Percentiles rank a stretch among this genome's conserved stretches.
phyloP scores from a whole-genome alignment of 306 rosid species.

The Vachellia collinsii region DNA sequence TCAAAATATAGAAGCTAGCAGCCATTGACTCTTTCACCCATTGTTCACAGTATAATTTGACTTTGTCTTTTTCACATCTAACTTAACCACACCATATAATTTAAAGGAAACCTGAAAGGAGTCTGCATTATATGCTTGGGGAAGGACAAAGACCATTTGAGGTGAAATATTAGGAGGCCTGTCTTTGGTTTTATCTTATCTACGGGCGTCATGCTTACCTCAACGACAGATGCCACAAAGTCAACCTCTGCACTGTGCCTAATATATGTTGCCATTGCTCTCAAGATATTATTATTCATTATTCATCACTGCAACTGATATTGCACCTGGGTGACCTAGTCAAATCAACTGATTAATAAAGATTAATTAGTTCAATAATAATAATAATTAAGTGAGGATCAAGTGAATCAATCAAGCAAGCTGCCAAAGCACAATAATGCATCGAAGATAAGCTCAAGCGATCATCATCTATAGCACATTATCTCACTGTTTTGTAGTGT shows the following conservation, averaged over 20 bases:
- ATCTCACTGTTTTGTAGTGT: background rate
- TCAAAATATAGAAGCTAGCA: too few species aligned
- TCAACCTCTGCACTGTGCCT: background rate
- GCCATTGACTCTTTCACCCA: too few species aligned
- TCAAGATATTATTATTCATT: background rate
- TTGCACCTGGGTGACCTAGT: background rate
- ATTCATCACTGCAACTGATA: background rate
- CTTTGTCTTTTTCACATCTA: too few species aligned
- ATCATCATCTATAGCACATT: background rate
- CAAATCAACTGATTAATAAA: background rate
- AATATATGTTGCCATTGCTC: background rate
- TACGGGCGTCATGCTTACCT: background rate
- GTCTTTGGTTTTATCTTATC: background rate
- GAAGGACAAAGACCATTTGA: background rate
- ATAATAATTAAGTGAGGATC: background rate
- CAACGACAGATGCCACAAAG: background rate
- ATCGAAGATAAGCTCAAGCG: background rate
- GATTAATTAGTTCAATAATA: background rate
- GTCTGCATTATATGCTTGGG: too few species aligned
- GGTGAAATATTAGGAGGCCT: background rate
- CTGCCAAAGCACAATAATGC: background rate
- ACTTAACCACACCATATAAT: too few species aligned
- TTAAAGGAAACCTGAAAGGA: too few species aligned
- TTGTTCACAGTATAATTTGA: too few species aligned
- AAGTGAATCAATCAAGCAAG: background rate